Evolutionary conservation across 495 filamentous ascomycete species (phyloP), one percentile per base, ranked within the genome.

Genomic region (Lasiosphaeria ovina): DNA sequence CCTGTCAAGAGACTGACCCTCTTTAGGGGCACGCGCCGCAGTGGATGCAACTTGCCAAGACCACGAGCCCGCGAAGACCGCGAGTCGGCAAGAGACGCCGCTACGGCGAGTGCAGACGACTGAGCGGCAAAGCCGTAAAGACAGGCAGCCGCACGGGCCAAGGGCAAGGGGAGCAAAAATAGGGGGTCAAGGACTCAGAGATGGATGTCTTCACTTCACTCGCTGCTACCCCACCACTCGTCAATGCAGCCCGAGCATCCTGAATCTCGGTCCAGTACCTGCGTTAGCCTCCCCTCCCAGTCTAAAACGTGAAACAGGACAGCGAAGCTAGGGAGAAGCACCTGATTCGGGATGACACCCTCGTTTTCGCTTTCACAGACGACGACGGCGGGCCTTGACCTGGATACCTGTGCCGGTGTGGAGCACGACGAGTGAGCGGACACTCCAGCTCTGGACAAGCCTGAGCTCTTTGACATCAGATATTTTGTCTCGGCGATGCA

Each of bases 231-330:
- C 44, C 44, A 47, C 44, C 44, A 47, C 44, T 14, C 44, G 12
- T 47, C 16, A 9, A 47, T 47, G 44, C 44, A 47, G 16, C 12
- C 44, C 44, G 4, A 2, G 44, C 12, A 47, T 47, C 12, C 12
- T n/a, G 44, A 47, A 47, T 47, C 44, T 47, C 16, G 12, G 12
- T 47, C 44, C 44, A 47, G 44, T 47, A 47, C 44, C 44, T 47
- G 44, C 44, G 16, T n/a, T 47, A 47, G 44, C 44, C 44, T 47
- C 44, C 12, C 12, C 8, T n/a, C 44, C 44, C 0, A 47, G 12
- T 47, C 12, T 47, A 11, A 47, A 47, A 47, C 44, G 16, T 47
- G 44, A 47, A 47, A 47, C 44, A n/a, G 12, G 16, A 11, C 5
- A 9, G 44, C 44, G 12, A 47, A 14, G 4, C 12, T 14, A n/a